A percentile compares a stretch with the other conserved stretches of the same genome.
phyloP scores from a whole-genome alignment of 345 rosid species.

The Conringia planisiliqua region DNA sequence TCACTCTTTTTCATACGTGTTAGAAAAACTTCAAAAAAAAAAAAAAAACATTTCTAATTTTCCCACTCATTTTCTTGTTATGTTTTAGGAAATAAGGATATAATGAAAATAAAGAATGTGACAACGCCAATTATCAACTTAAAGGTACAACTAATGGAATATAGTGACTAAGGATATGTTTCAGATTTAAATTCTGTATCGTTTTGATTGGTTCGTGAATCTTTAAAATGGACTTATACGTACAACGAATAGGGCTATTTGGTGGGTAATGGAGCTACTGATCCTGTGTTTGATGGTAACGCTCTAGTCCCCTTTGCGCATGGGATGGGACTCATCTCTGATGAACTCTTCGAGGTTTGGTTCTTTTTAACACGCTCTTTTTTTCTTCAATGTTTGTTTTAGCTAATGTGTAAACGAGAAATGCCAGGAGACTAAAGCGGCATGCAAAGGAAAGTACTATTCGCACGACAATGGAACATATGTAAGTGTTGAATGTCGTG shows the following conservation, averaged over 20 bases:
- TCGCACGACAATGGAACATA: neutral
- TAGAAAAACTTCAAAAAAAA: too few species aligned
- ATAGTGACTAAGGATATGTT: neutral
- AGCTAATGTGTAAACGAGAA: neutral
- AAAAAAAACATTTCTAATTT: neutral
- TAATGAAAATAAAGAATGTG: slow-evolving; percentile 25
- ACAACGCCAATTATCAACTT: slow-evolving; percentile 57
- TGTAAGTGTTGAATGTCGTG: slow-evolving; percentile 14
- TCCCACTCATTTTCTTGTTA: neutral
- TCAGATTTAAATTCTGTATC: neutral
- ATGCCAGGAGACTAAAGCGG: slow-evolving; percentile 53
- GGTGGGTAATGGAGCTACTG: slow-evolving; percentile 89
- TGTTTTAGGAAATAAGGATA: slow-evolving; percentile 49
- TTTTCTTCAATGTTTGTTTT: neutral
- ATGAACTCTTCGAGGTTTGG: slow-evolving; percentile 62
- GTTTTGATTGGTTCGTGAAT: neutral
- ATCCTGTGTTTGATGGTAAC: slow-evolving; percentile 65
- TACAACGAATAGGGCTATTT: slow-evolving; percentile 66
- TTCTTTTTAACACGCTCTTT: neutral
- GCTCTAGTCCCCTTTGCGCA: slow-evolving; percentile 82
- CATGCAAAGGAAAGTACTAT: slow-evolving; percentile 58
- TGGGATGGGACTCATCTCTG: slow-evolving; percentile 87
- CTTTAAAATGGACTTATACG: neutral
- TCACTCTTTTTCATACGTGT: too few species aligned
- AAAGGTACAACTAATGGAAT: slow-evolving; percentile 44